phyloP scores from a whole-genome alignment of 176 grass and related monocot genomes.

The Aegilops bicornis region DNA sequence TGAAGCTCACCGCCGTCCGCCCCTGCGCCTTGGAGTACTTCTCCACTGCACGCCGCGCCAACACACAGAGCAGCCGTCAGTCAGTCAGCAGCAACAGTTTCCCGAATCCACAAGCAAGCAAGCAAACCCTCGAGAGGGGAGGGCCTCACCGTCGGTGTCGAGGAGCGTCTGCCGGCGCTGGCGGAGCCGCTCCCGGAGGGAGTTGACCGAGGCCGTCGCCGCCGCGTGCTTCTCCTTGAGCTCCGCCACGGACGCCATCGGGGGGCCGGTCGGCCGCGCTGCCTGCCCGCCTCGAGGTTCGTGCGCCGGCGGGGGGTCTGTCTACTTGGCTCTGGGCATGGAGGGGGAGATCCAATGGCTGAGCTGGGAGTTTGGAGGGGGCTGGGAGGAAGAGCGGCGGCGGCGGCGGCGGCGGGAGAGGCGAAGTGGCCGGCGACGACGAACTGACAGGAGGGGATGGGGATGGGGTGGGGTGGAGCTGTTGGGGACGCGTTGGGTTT shows the following conservation, averaged over 20 bases:
- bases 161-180: constrained; percentile 74
- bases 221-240: constrained; percentile 80
- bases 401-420: not conserved
- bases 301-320: not conserved
- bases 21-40: constrained; percentile 75
- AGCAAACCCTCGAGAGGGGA: not conserved
- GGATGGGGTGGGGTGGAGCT: not conserved
- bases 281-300: not conserved
- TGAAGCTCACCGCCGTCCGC: constrained; percentile 65
- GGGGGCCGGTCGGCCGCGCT: not conserved
- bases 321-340: constrained; percentile 14
- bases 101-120: not conserved
- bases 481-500: constrained; percentile 30
- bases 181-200: constrained; percentile 67
- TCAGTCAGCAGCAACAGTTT: constrained; percentile 16
- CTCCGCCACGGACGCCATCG: constrained; percentile 80
- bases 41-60: constrained; percentile 48
- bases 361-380: too few species aligned
- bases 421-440: not conserved
- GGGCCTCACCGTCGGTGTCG: constrained; percentile 77
- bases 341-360: not conserved
- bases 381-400: not conserved
- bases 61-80: not conserved
- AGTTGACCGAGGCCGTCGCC: constrained; percentile 68
- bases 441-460: not conserved